Conservation (phyloP, 176 grass and related monocot genomes). For the Oryza meyeriana region DNA sequence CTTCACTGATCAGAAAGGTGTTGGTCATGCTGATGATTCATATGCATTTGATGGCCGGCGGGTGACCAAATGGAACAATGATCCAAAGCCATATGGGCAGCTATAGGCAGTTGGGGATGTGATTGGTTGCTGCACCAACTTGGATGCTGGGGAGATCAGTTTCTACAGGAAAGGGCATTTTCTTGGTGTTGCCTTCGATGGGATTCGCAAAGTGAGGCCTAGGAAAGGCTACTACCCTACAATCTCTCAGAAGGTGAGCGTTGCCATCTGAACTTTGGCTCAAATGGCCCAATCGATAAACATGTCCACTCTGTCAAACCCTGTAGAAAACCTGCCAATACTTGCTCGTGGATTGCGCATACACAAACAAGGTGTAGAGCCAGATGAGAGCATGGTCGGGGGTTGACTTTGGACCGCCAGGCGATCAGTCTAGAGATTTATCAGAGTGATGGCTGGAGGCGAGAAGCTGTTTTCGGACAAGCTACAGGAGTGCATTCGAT, state of each 20-base stretch:
- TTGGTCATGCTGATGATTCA: slow-evolving; percentile 78
- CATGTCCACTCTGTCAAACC: no score
- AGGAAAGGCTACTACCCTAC: slow-evolving; percentile 69
- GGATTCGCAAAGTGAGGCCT: slow-evolving; percentile 35
- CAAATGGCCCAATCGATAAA: no score
- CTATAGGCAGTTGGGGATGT: slow-evolving; percentile 77
- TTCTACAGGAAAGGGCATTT: slow-evolving; percentile 73
- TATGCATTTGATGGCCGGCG: slow-evolving; percentile 79
- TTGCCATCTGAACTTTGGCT: slow-evolving; percentile 80
- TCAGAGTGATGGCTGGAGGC: no score
- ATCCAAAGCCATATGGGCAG: slow-evolving; percentile 63
- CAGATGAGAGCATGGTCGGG: no score
- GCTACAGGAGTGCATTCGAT: no score
- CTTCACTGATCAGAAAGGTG: slow-evolving; percentile 80
- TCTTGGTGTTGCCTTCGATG: slow-evolving; percentile 76
- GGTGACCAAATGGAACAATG: slow-evolving; percentile 85
- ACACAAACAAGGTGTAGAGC: no score
- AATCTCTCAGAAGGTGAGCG: slow-evolving; percentile 81
- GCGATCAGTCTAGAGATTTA: no score
- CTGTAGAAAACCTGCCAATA: no score
- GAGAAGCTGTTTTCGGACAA: no score
- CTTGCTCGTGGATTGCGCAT: no score
- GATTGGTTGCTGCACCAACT: slow-evolving; percentile 79
- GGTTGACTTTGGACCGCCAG: no score
- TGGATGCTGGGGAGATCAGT: slow-evolving; percentile 57